Percentiles rank a stretch among this genome's conserved stretches.
These are phyloP conservation scores for Leptographium flavum DNA, from an alignment of 2,329 filamentous ascomycete genomes.

Conservation along the genomic window DNA sequence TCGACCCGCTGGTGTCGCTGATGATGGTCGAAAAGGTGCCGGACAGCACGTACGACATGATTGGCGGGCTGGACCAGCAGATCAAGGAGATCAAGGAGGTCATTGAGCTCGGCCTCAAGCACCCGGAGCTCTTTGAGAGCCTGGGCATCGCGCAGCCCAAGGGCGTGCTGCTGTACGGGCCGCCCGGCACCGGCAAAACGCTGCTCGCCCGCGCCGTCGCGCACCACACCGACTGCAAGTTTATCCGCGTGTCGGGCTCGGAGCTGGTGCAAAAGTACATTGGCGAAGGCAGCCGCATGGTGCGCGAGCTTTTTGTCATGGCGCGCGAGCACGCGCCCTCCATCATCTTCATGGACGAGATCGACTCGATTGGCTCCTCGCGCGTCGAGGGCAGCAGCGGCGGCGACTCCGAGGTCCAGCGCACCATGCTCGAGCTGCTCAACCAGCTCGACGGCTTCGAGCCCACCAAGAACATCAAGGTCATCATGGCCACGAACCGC, in stretches of 20 bases:
- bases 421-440: constrained; percentile 94
- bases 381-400: constrained; percentile 91
- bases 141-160: constrained; percentile 97
- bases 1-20: constrained; percentile 93
- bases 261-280: constrained; percentile 99
- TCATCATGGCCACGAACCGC: constrained; percentile 99
- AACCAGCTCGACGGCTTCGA: constrained; percentile 99
- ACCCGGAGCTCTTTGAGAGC: constrained; percentile 97
- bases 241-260: constrained; percentile 91
- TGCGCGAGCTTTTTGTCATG: constrained; percentile 98
- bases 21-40: constrained; percentile 99
- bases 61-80: constrained; percentile 94
- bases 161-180: constrained; percentile 90
- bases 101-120: constrained; percentile 95
- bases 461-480: constrained; percentile 99
- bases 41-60: constrained; percentile 99
- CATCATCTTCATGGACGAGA: constrained; percentile 99
- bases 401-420: constrained; percentile 94
- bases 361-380: constrained; percentile 95
- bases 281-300: constrained; percentile 94
- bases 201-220: constrained; percentile 88
- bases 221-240: constrained; percentile 98
- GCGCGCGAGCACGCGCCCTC: constrained; percentile 93
- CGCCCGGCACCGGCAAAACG: constrained; percentile 94
- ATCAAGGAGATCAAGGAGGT: constrained; percentile 99